These are phyloP conservation scores for Claviceps humidiphila DNA, from an alignment of 2,329 filamentous ascomycete genomes.

Conservation along the genomic window DNA sequence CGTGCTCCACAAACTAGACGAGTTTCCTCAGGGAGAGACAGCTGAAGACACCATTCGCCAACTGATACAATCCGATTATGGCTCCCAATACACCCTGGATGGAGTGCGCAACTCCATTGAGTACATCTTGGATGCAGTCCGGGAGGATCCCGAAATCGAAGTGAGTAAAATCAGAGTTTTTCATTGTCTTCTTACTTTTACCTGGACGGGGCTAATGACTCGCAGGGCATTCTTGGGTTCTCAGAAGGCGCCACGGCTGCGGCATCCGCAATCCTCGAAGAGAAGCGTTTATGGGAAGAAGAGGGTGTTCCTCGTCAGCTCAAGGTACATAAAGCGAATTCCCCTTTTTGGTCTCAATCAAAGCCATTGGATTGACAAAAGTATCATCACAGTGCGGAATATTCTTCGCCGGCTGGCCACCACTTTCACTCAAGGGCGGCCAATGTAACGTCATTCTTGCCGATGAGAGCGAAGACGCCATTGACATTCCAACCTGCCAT, in stretches of 20 bases:
- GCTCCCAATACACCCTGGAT: background rate
- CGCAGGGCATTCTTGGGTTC: slow-evolving; percentile 42
- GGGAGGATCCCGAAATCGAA: slow-evolving; percentile 20
- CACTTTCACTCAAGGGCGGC: slow-evolving; percentile 26
- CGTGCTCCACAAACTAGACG: slow-evolving; percentile 36
- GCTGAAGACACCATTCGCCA: slow-evolving; percentile 43
- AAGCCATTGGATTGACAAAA: background rate
- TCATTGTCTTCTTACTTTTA: background rate
- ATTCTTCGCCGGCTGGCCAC: slow-evolving; percentile 43
- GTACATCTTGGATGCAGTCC: slow-evolving; percentile 26
- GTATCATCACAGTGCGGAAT: slow-evolving; percentile 25
- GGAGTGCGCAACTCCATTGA: slow-evolving; percentile 6
- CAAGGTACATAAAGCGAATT: slow-evolving; percentile 14
- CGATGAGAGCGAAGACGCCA: slow-evolving; percentile 34
- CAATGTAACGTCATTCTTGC: slow-evolving; percentile 30
- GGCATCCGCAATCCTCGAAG: slow-evolving; percentile 37
- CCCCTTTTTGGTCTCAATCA: too few species aligned
- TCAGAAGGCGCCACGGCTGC: slow-evolving; percentile 47
- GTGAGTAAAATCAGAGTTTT: slow-evolving; percentile 7
- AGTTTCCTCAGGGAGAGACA: slow-evolving; percentile 37
- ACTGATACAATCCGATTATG: slow-evolving; percentile 20
- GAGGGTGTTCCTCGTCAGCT: slow-evolving; percentile 20
- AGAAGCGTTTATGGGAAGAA: slow-evolving; percentile 24
- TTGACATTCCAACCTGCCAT: slow-evolving; percentile 39
- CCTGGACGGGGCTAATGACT: background rate